These are phyloP conservation scores for Colletotrichum karsti DNA, from an alignment of 2,329 filamentous ascomycete genomes.

Conservation along the genomic window DNA sequence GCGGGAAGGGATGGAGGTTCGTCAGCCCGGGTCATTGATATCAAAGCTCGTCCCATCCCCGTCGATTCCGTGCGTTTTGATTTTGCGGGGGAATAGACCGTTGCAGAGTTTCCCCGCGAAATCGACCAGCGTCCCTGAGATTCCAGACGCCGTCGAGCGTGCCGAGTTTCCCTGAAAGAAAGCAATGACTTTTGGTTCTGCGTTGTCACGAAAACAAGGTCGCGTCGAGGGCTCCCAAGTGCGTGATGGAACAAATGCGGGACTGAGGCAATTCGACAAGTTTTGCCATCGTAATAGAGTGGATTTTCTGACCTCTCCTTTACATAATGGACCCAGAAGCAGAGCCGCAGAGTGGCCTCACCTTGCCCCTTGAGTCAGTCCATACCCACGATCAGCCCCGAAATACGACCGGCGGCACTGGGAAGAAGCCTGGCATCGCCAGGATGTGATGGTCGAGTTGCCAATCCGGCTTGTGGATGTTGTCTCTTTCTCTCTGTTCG, in stretches of 20 bases:
- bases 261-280: constrained; percentile 21
- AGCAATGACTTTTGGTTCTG: not conserved
- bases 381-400: constrained; percentile 20
- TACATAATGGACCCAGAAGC: constrained; percentile 25
- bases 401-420: constrained; percentile 26
- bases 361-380: constrained; percentile 24
- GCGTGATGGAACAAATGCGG: not conserved
- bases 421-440: not conserved
- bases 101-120: constrained; percentile 28
- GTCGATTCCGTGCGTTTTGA: constrained; percentile 17
- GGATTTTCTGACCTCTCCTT: constrained; percentile 25
- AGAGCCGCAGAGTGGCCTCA: constrained; percentile 28
- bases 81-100: constrained; percentile 27
- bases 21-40: not conserved
- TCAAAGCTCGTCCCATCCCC: not conserved
- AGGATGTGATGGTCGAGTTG: not conserved
- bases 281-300: constrained; percentile 28
- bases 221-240: not conserved
- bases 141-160: constrained; percentile 5
- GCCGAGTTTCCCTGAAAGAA: constrained; percentile 3
- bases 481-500: not conserved
- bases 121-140: constrained; percentile 18
- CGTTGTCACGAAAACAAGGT: constrained; percentile 24
- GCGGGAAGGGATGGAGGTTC: not conserved
- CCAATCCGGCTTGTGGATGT: not conserved